A percentile compares a stretch with the other conserved stretches of the same genome.
Conservation (phyloP, 2,329 filamentous ascomycete species). For the Aspergillus vadensis region DNA sequence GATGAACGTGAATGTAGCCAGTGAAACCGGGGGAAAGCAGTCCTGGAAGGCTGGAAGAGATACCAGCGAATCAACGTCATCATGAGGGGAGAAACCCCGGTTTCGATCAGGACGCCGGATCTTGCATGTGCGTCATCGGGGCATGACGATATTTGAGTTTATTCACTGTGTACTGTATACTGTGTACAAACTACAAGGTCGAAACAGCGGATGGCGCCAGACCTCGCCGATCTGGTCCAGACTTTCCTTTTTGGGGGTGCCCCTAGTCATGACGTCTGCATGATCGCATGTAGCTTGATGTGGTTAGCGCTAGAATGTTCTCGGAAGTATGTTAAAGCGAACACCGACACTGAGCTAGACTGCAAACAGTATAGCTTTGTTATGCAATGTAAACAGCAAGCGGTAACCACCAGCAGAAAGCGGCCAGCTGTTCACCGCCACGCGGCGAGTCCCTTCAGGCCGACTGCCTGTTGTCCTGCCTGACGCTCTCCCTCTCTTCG, state of each 20-base stretch:
- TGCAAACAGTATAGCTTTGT: not conserved
- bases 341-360: not conserved
- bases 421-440: conserved; percentile 22
- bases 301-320: not conserved
- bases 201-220: not conserved
- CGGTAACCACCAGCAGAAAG: conserved; percentile 12
- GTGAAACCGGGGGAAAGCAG: not conserved
- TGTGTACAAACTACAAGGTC: too few relatives aligned
- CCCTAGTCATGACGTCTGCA: conserved; percentile 2
- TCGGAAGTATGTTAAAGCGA: conserved; percentile 6
- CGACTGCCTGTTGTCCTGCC: conserved; percentile 1
- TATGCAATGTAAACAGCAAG: not conserved
- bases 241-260: not conserved
- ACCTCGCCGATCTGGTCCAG: not conserved
- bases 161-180: too few relatives aligned
- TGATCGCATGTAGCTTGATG: not conserved
- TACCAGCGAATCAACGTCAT: conserved; percentile 9
- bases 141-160: not conserved
- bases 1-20: not conserved
- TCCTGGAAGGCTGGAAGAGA: conserved; percentile 8
- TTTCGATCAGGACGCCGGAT: conserved; percentile 1
- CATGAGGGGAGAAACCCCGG: conserved; percentile 6
- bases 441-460: conserved; percentile 17
- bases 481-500: conserved; percentile 7
- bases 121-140: conserved; percentile 2